Conservation (phyloP, 2,329 filamentous ascomycete species). For the Corynespora cassiicola region DNA sequence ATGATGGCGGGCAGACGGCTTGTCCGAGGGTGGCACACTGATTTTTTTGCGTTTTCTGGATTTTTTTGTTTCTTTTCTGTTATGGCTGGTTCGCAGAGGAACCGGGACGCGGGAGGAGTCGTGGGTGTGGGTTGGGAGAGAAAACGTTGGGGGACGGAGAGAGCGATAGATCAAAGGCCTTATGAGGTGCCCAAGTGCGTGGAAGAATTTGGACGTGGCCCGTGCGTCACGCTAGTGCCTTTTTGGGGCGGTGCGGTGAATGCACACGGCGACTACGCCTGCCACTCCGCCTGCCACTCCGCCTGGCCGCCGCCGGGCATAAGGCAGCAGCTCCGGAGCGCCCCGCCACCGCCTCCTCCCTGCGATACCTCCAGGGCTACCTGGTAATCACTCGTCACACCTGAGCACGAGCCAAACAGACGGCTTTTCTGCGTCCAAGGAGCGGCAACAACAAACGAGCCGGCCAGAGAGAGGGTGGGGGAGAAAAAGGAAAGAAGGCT, state of each 20-base stretch:
- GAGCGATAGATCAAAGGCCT: conserved; percentile 23
- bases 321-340: too few relatives aligned
- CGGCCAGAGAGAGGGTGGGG: too few relatives aligned
- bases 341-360: too few relatives aligned
- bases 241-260: conserved; percentile 27
- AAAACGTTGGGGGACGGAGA: conserved; percentile 25
- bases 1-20: conserved; percentile 29
- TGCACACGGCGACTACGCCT: too few relatives aligned
- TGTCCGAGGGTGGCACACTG: conserved; percentile 35
- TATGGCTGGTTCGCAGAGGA: conserved; percentile 41
- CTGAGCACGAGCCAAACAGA: too few relatives aligned
- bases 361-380: too few relatives aligned
- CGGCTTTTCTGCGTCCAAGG: too few relatives aligned
- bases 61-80: conserved; percentile 49
- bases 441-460: too few relatives aligned
- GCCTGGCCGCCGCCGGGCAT: too few relatives aligned
- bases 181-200: conserved; percentile 18
- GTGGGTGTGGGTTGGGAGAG: conserved; percentile 27
- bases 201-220: conserved; percentile 33
- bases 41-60: conserved; percentile 46
- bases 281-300: too few relatives aligned
- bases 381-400: too few relatives aligned
- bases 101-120: conserved; percentile 34
- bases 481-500: too few relatives aligned
- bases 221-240: conserved; percentile 14